Conservation (phyloP, 352 stramenopile species). For the Phytophthora pluvialis region DNA sequence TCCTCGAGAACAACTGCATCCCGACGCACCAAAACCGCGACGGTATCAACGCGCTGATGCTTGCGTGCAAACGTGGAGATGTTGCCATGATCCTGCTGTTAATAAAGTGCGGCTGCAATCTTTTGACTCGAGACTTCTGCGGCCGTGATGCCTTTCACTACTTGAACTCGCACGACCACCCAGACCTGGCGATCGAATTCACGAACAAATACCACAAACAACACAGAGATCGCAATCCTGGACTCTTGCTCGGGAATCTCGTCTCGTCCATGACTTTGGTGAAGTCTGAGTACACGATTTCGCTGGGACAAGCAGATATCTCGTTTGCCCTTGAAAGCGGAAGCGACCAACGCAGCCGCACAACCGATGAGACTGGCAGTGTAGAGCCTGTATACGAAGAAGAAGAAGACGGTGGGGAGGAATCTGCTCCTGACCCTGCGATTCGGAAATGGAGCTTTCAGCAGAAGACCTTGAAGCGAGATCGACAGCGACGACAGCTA, state of each 20-base stretch:
- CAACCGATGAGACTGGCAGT: constrained; percentile 1
- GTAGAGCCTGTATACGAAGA: not conserved
- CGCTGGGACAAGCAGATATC: constrained; percentile 19
- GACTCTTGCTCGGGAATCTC: constrained; percentile 15
- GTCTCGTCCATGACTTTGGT: not conserved
- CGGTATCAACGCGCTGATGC: constrained; percentile 55
- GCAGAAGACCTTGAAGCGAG: constrained; percentile 43
- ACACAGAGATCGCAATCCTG: not conserved
- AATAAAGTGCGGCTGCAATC: constrained; percentile 37
- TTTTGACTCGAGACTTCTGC: constrained; percentile 55
- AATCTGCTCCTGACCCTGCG: constrained; percentile 12
- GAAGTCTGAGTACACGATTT: constrained; percentile 26
- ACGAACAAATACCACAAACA: constrained; percentile 25
- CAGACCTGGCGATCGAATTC: constrained; percentile 45
- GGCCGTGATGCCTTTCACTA: constrained; percentile 49
- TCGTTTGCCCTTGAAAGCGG: constrained; percentile 9
- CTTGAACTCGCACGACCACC: constrained; percentile 51
- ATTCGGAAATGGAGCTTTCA: constrained; percentile 47
- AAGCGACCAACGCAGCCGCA: constrained; percentile 1
- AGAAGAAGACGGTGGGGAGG: not conserved
- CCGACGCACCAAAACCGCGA: constrained; percentile 54
- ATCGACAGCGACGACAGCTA: constrained; percentile 26
- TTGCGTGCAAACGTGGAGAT: constrained; percentile 52
- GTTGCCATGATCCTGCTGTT: constrained; percentile 45
- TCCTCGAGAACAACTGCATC: constrained; percentile 47